Conservation (phyloP, 345 rosid species). For the Combretum micranthum region DNA sequence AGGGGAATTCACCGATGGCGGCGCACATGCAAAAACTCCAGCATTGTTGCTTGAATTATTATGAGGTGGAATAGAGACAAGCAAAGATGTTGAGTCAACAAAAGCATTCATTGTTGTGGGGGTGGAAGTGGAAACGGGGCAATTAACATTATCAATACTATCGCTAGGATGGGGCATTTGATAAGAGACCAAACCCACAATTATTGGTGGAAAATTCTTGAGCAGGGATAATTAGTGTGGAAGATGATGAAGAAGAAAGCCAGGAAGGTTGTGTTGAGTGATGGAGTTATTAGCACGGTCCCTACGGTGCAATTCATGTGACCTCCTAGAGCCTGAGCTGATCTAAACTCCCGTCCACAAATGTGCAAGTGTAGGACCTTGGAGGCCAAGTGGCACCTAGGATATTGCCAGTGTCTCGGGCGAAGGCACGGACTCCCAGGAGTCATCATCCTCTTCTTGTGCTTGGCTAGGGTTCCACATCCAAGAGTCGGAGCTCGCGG, state of each 20-base stretch:
- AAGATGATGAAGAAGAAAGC: conserved; percentile 26
- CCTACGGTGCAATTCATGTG: conserved; percentile 98
- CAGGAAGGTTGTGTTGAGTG: conserved; percentile 21
- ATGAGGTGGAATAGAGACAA: conserved; percentile 32
- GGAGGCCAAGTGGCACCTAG: conserved; percentile 98
- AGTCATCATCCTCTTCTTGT: conserved; percentile 57
- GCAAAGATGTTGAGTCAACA: conserved; percentile 37
- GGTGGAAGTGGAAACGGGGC: conserved; percentile 7
- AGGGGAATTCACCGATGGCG: no score
- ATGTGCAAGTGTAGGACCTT: conserved; percentile 81
- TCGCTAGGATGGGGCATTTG: conserved; percentile 58
- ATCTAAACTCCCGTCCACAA: conserved; percentile 88
- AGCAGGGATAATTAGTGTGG: conserved; percentile 32
- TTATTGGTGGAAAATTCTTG: conserved; percentile 33
- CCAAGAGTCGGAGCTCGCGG: conserved; percentile 28
- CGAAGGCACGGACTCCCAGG: conserved; percentile 93
- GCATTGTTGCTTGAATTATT: conserved; percentile 13
- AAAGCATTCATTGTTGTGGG: conserved; percentile 14
- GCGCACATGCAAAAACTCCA: no score
- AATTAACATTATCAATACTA: conserved; percentile 3
- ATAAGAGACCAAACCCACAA: conserved; percentile 56
- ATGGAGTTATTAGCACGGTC: conserved; percentile 75
- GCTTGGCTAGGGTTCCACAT: conserved; percentile 65
- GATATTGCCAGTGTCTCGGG: conserved; percentile 63
- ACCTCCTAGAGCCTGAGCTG: conserved; percentile 97